Percentiles rank a stretch among this genome's conserved stretches.
Conservation (phyloP, 805 yeast genomes). For the Pichia heedii region DNA sequence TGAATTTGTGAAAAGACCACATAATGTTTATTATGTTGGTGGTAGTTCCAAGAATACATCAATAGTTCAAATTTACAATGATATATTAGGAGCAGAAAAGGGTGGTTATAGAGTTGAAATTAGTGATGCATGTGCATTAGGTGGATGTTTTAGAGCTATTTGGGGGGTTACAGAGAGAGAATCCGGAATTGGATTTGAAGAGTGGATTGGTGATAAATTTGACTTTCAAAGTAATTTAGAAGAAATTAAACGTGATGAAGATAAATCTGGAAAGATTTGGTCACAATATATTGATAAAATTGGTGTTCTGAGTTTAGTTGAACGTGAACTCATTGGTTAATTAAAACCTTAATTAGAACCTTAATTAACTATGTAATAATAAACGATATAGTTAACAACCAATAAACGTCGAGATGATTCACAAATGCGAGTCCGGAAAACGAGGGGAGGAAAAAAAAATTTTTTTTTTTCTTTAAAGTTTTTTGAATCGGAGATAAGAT, state of each 20-base stretch:
- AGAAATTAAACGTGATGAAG: constrained; percentile 21
- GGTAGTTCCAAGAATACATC: constrained; percentile 72
- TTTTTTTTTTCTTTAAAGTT: too few species aligned
- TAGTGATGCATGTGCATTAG: constrained; percentile 86
- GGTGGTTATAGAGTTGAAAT: constrained; percentile 69
- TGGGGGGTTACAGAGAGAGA: constrained; percentile 39
- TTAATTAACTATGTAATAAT: background rate
- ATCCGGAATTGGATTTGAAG: constrained; percentile 28
- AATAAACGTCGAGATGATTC: background rate
- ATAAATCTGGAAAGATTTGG: constrained; percentile 32
- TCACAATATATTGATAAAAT: constrained; percentile 42
- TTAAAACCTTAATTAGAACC: too few species aligned
- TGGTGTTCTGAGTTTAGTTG: constrained; percentile 42
- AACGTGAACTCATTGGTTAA: constrained; percentile 11
- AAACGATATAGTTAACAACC: background rate
- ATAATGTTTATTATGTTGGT: constrained; percentile 73
- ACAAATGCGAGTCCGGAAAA: constrained; percentile 2
- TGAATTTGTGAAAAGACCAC: constrained; percentile 49
- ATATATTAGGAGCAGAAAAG: constrained; percentile 54
- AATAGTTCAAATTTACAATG: constrained; percentile 59
- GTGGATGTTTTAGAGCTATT: constrained; percentile 80
- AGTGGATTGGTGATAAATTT: constrained; percentile 38
- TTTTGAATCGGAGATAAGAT: too few species aligned
- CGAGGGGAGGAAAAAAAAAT: background rate
- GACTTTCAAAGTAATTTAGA: constrained; percentile 41